These are phyloP conservation scores for Ophiostoma sp. DNA, from an alignment of 2,329 filamentous ascomycete species.

Conservation along the genomic window DNA sequence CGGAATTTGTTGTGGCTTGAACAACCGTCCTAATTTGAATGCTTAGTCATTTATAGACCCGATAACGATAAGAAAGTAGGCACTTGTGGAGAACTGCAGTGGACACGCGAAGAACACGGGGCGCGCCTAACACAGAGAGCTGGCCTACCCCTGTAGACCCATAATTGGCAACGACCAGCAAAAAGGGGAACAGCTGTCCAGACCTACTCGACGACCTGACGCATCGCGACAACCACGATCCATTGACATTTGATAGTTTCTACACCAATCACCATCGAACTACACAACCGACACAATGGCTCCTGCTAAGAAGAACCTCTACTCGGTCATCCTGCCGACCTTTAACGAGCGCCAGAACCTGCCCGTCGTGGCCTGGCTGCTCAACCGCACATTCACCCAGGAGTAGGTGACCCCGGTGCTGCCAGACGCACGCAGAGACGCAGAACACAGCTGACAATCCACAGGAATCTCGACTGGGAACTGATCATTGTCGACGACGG, in stretches of 20 bases:
- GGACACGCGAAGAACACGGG: slow-evolving; percentile 1
- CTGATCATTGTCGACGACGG: slow-evolving; percentile 97
- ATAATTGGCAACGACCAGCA: background rate
- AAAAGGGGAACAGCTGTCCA: slow-evolving; percentile 25
- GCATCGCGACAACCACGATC: background rate
- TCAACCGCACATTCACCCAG: slow-evolving; percentile 86
- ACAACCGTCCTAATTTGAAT: too few species aligned
- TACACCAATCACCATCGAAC: too few species aligned
- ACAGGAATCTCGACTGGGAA: slow-evolving; percentile 90
- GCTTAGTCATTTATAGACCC: background rate
- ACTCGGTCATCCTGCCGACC: slow-evolving; percentile 94
- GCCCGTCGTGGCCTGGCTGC: slow-evolving; percentile 89
- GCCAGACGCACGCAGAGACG: too few species aligned
- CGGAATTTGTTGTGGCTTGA: too few species aligned
- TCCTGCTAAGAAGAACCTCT: slow-evolving; percentile 61
- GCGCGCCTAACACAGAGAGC: slow-evolving; percentile 1
- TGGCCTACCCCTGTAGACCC: background rate
- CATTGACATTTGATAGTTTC: background rate
- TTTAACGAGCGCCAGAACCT: slow-evolving; percentile 98
- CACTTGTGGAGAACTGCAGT: background rate
- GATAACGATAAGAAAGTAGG: slow-evolving; percentile 1
- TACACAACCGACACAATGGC: slow-evolving; percentile 40
- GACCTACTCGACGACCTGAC: background rate
- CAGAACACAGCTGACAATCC: background rate
- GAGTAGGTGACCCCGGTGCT: slow-evolving; percentile 52